phyloP scores from a whole-genome alignment of 2,329 filamentous ascomycete genomes.

The Pyrenophora graminea region DNA sequence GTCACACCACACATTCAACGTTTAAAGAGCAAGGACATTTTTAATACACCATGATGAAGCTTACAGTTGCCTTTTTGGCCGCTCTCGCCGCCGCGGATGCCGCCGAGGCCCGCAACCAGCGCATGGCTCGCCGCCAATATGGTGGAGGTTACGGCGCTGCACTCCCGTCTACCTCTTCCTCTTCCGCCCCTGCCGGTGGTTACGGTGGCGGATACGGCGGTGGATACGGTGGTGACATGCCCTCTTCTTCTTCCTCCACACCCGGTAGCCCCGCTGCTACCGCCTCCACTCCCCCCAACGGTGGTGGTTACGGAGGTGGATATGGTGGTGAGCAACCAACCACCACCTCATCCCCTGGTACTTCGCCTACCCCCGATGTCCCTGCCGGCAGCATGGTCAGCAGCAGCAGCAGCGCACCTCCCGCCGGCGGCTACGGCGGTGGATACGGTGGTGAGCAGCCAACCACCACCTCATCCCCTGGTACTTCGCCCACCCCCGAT shows the following conservation, averaged over 20 bases:
- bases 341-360: not conserved
- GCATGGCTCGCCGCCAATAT: slow-evolving; percentile 36
- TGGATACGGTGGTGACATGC: slow-evolving; percentile 5
- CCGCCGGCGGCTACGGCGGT: slow-evolving; percentile 3
- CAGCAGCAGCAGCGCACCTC: not conserved
- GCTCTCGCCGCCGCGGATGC: slow-evolving; percentile 39
- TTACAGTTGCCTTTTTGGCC: slow-evolving; percentile 40
- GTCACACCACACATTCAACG: slow-evolving; percentile 23
- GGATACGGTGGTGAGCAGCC: not conserved
- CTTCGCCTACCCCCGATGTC: not conserved
- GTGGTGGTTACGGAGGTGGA: slow-evolving; percentile 7
- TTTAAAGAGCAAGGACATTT: slow-evolving; percentile 35
- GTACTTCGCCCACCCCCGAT: slow-evolving; percentile 1
- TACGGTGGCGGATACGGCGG: not conserved
- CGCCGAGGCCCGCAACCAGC: slow-evolving; percentile 35
- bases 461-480: not conserved
- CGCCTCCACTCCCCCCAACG: slow-evolving; percentile 1
- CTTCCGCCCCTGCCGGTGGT: no score
- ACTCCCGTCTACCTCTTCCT: no score
- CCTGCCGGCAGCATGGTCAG: not conserved
- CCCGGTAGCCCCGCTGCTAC: not conserved
- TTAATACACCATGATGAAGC: slow-evolving; percentile 33
- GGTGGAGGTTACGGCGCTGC: slow-evolving; percentile 19
- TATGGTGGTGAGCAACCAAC: not conserved
- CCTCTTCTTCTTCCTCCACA: not conserved